A percentile compares a stretch with the other conserved stretches of the same genome.
These are phyloP conservation scores for Sporothrix protearum DNA, from an alignment of 2,329 filamentous ascomycete genomes.

Conservation along the genomic window DNA sequence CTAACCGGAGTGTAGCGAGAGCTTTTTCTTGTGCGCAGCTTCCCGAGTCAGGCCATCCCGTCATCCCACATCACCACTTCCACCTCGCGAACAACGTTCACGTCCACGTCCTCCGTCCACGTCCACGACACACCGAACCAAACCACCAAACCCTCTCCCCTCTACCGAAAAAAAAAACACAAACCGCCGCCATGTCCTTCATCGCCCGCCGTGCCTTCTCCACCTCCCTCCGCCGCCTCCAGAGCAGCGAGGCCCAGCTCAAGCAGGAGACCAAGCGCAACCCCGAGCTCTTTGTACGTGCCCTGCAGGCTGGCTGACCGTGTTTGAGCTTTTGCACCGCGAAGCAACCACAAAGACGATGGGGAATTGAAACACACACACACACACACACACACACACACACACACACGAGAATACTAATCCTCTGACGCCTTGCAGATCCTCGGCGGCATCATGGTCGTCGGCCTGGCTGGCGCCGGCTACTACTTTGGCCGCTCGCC, in stretches of 20 bases:
- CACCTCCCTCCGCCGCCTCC: slow-evolving; percentile 40
- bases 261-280: slow-evolving; percentile 58
- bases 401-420: neutral
- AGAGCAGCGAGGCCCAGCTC: slow-evolving; percentile 41
- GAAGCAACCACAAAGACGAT: too few relatives aligned
- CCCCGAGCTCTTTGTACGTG: slow-evolving; percentile 47
- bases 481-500: slow-evolving; percentile 87
- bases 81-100: neutral
- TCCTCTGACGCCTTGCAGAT: slow-evolving; percentile 60
- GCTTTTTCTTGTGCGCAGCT: slow-evolving; percentile 26
- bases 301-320: slow-evolving; percentile 25
- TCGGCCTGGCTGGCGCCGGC: slow-evolving; percentile 81
- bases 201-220: slow-evolving; percentile 55
- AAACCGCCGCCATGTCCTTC: slow-evolving; percentile 49
- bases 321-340: too few relatives aligned
- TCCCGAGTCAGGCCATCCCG: slow-evolving; percentile 26
- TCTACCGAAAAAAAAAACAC: slow-evolving; percentile 29
- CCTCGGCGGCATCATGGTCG: slow-evolving; percentile 85
- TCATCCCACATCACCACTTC: slow-evolving; percentile 1
- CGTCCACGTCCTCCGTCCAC: neutral
- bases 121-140: too few relatives aligned
- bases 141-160: slow-evolving; percentile 4
- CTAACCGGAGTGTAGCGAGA: slow-evolving; percentile 17
- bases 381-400: too few relatives aligned
- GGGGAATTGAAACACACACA: too few relatives aligned